These are phyloP conservation scores for Umbilicaria muhlenbergii DNA, from an alignment of 495 filamentous ascomycete genomes.

Conservation along the genomic window DNA sequence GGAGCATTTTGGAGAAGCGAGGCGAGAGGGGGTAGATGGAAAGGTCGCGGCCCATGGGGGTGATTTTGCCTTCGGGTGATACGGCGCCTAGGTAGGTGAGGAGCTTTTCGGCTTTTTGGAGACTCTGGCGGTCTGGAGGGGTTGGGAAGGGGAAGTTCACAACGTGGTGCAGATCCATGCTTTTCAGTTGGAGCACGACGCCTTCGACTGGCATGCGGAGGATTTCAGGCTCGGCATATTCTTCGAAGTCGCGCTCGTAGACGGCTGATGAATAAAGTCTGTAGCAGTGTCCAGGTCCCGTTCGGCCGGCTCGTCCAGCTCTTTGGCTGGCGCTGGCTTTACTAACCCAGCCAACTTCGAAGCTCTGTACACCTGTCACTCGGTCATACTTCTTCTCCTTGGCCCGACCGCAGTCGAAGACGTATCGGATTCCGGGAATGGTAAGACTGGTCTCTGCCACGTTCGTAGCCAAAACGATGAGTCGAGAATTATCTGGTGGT, in stretches of 20 bases:
- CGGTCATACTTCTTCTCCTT: conserved; percentile 84
- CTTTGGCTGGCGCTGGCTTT: conserved; percentile 91
- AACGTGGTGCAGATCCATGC: conserved; percentile 82
- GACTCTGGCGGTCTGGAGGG: conserved; percentile 61
- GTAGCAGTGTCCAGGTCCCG: conserved; percentile 92
- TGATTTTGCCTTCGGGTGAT: conserved; percentile 54
- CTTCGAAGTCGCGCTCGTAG: conserved; percentile 77
- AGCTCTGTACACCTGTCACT: conserved; percentile 81
- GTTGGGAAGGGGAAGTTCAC: conserved; percentile 98
- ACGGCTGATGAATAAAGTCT: conserved; percentile 85
- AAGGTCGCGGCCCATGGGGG: conserved; percentile 60
- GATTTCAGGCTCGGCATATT: conserved; percentile 81
- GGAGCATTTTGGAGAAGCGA: conserved; percentile 77
- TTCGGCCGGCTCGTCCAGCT: conserved; percentile 88
- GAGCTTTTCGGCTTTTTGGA: conserved; percentile 76
- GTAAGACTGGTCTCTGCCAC: conserved; percentile 95
- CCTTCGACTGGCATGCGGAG: conserved; percentile 82
- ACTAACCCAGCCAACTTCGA: conserved; percentile 91
- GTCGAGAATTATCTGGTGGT: conserved; percentile 66
- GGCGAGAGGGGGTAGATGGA: conserved; percentile 81
- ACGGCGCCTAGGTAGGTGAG: conserved; percentile 59
- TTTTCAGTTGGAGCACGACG: conserved; percentile 87
- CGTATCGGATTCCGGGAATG: conserved; percentile 89
- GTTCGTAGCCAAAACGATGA: conserved; percentile 90
- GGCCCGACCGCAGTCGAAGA: conserved; percentile 83